phyloP scores from a whole-genome alignment of 148 eudicot genomes.

The Silene latifolia region DNA sequence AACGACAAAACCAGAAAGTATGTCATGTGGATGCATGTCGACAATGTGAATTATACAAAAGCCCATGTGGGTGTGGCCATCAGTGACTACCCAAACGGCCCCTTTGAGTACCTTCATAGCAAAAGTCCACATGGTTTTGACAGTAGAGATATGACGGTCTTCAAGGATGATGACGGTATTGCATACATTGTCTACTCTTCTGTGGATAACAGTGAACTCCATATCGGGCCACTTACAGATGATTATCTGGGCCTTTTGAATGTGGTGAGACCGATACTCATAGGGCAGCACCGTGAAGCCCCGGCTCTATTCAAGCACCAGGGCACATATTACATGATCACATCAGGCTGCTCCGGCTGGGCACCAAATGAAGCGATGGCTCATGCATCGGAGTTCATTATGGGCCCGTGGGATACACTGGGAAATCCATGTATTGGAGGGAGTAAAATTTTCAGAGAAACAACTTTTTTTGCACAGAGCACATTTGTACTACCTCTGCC shows the following conservation, averaged over 20 bases:
- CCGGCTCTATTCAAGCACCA: slow-evolving; percentile 85
- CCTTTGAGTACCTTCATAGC: slow-evolving; percentile 79
- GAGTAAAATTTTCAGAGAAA: slow-evolving; percentile 50
- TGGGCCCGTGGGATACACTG: slow-evolving; percentile 90
- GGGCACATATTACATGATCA: slow-evolving; percentile 91
- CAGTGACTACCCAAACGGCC: slow-evolving; percentile 71
- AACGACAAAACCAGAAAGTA: slow-evolving; percentile 66
- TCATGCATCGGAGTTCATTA: slow-evolving; percentile 70
- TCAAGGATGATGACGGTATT: slow-evolving; percentile 78
- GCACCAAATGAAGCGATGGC: slow-evolving; percentile 90
- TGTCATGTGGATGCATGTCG: slow-evolving; percentile 99
- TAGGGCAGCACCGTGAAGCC: slow-evolving; percentile 83
- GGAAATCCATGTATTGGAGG: slow-evolving; percentile 95
- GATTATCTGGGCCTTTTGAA: slow-evolving; percentile 69
- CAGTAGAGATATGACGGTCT: slow-evolving; percentile 89
- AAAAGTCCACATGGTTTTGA: slow-evolving; percentile 80
- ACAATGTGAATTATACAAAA: slow-evolving; percentile 83
- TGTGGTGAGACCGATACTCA: slow-evolving; percentile 56
- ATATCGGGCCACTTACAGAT: slow-evolving; percentile 69
- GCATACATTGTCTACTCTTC: slow-evolving; percentile 92
- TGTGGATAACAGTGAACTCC: slow-evolving; percentile 87
- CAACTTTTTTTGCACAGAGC: slow-evolving; percentile 88
- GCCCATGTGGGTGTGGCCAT: slow-evolving; percentile 80
- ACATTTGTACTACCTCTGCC: slow-evolving; percentile 83
- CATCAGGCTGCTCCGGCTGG: slow-evolving; percentile 96